phyloP scores from a whole-genome alignment of 441 rosid genomes.

The Isatis lusitanica region DNA sequence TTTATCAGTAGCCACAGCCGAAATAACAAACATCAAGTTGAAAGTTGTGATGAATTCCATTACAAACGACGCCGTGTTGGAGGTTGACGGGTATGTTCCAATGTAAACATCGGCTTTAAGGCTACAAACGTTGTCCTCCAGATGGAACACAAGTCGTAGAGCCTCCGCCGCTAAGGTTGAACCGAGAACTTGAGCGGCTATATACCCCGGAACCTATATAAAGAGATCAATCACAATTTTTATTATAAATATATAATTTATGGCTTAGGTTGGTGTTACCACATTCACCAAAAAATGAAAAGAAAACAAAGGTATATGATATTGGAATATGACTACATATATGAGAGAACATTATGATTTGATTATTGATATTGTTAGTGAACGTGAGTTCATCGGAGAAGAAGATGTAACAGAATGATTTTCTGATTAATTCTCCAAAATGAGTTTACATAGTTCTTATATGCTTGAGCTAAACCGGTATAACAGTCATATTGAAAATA shows the following conservation, averaged over 20 bases:
- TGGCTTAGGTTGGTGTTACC: neutral
- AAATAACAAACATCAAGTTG: constrained; percentile 50
- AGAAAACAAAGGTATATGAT: too few species aligned
- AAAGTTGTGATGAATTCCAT: constrained; percentile 51
- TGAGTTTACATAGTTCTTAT: too few species aligned
- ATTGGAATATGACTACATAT: neutral
- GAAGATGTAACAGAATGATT: too few species aligned
- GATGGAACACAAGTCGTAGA: constrained; percentile 34
- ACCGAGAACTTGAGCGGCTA: constrained; percentile 43
- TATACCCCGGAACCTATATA: constrained; percentile 48
- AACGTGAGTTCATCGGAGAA: too few species aligned
- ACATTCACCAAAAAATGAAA: neutral
- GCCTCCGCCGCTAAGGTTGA: constrained; percentile 42
- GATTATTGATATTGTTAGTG: neutral
- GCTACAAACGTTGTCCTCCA: constrained; percentile 29
- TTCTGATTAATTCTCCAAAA: too few species aligned
- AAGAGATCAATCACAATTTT: neutral
- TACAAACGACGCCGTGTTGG: constrained; percentile 34
- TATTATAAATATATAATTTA: neutral
- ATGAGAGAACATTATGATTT: neutral
- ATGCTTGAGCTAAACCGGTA: too few species aligned
- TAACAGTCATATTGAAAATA: too few species aligned
- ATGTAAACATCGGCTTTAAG: constrained; percentile 35
- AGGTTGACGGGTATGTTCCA: constrained; percentile 46
- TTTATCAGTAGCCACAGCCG: constrained; percentile 52